phyloP scores from a whole-genome alignment of 306 rosid genomes.

The Rubus idaeus region DNA sequence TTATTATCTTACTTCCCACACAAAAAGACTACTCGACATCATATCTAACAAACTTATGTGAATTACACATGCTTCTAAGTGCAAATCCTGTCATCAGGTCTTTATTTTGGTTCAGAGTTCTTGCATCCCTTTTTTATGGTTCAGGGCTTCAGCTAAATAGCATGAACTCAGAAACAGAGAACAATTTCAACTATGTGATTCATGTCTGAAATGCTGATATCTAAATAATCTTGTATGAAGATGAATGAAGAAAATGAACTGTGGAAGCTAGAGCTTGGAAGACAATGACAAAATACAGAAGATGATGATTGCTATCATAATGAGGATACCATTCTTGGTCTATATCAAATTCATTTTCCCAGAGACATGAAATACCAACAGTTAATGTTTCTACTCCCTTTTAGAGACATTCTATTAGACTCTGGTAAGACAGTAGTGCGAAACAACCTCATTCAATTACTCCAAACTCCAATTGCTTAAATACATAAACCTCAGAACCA shows the following conservation, averaged over 20 bases:
- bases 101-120: background rate
- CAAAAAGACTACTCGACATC: background rate
- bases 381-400: slow-evolving; percentile 5
- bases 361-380: slow-evolving; percentile 4
- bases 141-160: background rate
- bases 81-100: slow-evolving; percentile 14
- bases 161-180: background rate
- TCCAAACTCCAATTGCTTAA: slow-evolving; percentile 26
- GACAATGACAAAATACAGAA: background rate
- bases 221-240: background rate
- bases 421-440: slow-evolving; percentile 6
- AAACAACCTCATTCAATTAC: slow-evolving; percentile 13
- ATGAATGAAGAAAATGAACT: background rate
- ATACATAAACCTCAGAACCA: slow-evolving; percentile 16
- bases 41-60: slow-evolving; percentile 1
- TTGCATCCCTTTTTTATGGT: slow-evolving; percentile 1
- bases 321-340: slow-evolving; percentile 3
- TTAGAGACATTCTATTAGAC: slow-evolving; percentile 7
- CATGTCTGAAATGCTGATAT: background rate
- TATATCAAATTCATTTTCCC: background rate
- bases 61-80: slow-evolving; percentile 1
- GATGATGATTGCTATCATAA: background rate
- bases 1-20: background rate
- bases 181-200: background rate
- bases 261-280: background rate